Evolutionary conservation across 805 yeast species (phyloP), one percentile per base, ranked within the genome.

Genomic region (Yamadazyma ubonensis): DNA sequence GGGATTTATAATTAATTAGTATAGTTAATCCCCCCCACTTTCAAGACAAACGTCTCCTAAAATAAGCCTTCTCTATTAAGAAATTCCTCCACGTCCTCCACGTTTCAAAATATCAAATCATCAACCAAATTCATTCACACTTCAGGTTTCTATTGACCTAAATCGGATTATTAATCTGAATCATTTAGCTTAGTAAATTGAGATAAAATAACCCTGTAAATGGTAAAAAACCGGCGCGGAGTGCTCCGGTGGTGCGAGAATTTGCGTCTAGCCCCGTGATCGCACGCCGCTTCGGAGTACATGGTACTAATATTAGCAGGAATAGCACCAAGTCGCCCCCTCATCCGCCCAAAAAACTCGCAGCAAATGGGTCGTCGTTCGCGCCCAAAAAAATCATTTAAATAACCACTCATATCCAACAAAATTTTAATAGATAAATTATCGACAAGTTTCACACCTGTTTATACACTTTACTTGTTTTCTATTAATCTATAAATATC

Each of bases 331-430:
- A 27, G 29, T 8, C 29, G 29, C 29, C 10, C 33, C 23, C 23
- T 26, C 17, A 32, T 17, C 35, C 27, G 17, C 4, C 21, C 16
- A 5, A 32, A 20, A 35, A 15, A n/a, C 25, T 37, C 28, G 40
- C 35, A 32, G 29, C 9, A 23, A 29, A 19, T 23, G 10, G 34
- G 17, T 16, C 8, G 26, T 21, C 30, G 30, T 23, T 22, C 29
- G 35, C 25, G 35, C 35, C 29, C 40, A 30, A 29, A 37, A 37
- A 37, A 29, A 14, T 16, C 20, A 18, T 16, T 37, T 37, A 37
- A 29, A 37, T 37, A 37, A 37, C 33, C 33, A 16, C 29, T 23
- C 29, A 37, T 37, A 37, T 37, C 40, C 40, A 37, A 37, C 40
- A 29, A 36, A 36, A 29, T 12, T 29, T 29, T 26, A 16, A 23